Conservation (phyloP, 2,329 filamentous ascomycete species). For the Paraphaeosphaeria minitans region DNA sequence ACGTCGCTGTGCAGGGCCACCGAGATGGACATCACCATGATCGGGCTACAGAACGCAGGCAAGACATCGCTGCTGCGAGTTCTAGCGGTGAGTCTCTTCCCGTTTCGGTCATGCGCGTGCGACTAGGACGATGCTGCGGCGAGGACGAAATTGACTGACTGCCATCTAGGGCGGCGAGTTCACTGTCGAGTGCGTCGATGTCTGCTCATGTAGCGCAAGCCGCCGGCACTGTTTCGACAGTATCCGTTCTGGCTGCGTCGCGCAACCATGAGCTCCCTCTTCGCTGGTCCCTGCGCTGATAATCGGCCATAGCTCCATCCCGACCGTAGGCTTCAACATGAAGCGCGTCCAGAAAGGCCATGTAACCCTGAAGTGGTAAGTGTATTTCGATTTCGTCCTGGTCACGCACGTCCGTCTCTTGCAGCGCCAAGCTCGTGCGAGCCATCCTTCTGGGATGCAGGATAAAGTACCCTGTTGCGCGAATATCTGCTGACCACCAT, state of each 20-base stretch:
- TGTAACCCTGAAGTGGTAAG: slow-evolving; percentile 92
- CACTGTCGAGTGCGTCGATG: slow-evolving; percentile 86
- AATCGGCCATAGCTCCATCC: slow-evolving; percentile 77
- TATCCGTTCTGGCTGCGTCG: slow-evolving; percentile 34
- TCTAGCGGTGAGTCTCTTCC: slow-evolving; percentile 76
- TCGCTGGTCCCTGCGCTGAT: slow-evolving; percentile 45
- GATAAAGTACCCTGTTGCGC: slow-evolving; percentile 34
- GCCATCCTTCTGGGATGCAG: slow-evolving; percentile 37
- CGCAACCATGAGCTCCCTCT: slow-evolving; percentile 34
- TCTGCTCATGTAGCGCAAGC: slow-evolving; percentile 31
- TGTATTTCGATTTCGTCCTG: slow-evolving; percentile 34
- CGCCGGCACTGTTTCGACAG: slow-evolving; percentile 32
- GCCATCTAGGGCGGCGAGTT: slow-evolving; percentile 87
- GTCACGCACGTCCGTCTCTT: slow-evolving; percentile 45
- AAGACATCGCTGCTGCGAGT: slow-evolving; percentile 95
- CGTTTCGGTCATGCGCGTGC: slow-evolving; percentile 39
- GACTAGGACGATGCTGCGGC: slow-evolving; percentile 28
- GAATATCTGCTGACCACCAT: slow-evolving; percentile 44
- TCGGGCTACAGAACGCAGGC: slow-evolving; percentile 95
- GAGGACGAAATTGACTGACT: slow-evolving; percentile 36
- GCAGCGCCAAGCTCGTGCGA: slow-evolving; percentile 42
- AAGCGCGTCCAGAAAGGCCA: slow-evolving; percentile 97
- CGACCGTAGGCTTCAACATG: slow-evolving; percentile 98
- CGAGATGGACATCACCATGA: slow-evolving; percentile 99
- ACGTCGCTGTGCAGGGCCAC: slow-evolving; percentile 71